Evolutionary conservation across 768 basidiomycete species (phyloP), one percentile per base, ranked within the genome.

Genomic region (Goffeauzyma gilvescens): DNA sequence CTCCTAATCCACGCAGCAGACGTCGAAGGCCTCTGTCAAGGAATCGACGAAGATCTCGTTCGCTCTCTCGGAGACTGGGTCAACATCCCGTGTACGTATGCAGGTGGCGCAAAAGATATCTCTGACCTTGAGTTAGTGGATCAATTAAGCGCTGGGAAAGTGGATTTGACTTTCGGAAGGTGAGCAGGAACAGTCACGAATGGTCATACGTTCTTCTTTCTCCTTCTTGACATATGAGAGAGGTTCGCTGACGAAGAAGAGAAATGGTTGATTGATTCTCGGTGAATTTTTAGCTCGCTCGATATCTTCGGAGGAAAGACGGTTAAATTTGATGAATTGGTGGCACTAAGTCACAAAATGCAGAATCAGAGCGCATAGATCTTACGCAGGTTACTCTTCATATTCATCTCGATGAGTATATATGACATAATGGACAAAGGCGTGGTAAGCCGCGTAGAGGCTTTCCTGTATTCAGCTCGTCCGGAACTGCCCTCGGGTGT

Each of bases 1-100:
- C 83, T 98, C 51, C 66, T 98, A 32, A 71, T 98, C 21, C 93
- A 98, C 63, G 90, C 93, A 0, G 93, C 93, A n/a, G 93, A 96
- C 51, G 89, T 98, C 7, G 93, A 98, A 63, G 93, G 93, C 0
- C 66, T 96, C 18, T 96, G 93, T 60, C 76, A 87, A 66, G 93
- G 93, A 1, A 87, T 96, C 45, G 93, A 98, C 60, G 75, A 84
- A 56, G 75, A 77, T 14, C 72, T 98, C 3, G 90, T 96, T 2
- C 50, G 64, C 48, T 76, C 89, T 82, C 73, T 96, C 1, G 89
- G 87, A 0, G 71, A 87, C 67, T 96, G 89, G 90, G 79, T 78
- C 12, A 71, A 64, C 1, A 80, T 96, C 49, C 85, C 87, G 1
- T 83, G 84, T 0, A 96, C 93, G 8, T 98, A 98, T 59, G 93